Base-by-base conservation (phyloP, 176 grass and related monocot genomes). In the Aegilops longissima region DNA sequence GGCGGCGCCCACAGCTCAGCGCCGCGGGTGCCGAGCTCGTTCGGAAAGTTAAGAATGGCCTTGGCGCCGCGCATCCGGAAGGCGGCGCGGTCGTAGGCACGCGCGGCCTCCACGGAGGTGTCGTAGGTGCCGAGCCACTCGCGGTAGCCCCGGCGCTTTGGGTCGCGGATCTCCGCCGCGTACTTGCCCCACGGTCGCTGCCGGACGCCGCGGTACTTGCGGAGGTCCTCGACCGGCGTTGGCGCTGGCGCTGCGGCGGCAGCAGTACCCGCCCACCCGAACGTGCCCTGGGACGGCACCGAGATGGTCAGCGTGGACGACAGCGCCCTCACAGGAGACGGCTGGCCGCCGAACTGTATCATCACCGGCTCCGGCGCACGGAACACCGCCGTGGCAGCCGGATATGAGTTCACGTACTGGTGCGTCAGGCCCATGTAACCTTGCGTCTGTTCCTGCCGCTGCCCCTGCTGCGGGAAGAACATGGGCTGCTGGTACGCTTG, bases 141-240 rank as follows among this genome's bases (percentile, higher is more conserved):
- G 72, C 94, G 91, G 38, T 85, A 92, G 18, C 94, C 94, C 2
- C 89, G 91, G 1, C 81, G 85, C 25, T 92, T 93, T 0, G 92
- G 90, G 76, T 98, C 96, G 10, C 96, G 92, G 85, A 98, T 98
- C 93, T 98, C 96, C 9, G 96, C 92, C 25, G 96, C 93, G 69
- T 88, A 98, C 77, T 94, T 94, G 0, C 96, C 96, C 96, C 96
- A 98, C 3, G 89, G 91, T 5, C 89, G 82, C 84, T 85, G 91
- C 73, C 94, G 76, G n/a, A 91, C 94, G 16, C 91, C 94, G 10
- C 91, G 93, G 83, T 95, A 95, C 88, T 91, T 95, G 77, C 83
- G 86, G 76, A 70, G 82, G 79, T 93, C 90, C 1, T 66, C 87
- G 9, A 52, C 35, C 9, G 8, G 78, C 1, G 2, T 35, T 8